Conservation (phyloP, 2,329 filamentous ascomycete genomes). For the Tolypocladium ophioglossoides region DNA sequence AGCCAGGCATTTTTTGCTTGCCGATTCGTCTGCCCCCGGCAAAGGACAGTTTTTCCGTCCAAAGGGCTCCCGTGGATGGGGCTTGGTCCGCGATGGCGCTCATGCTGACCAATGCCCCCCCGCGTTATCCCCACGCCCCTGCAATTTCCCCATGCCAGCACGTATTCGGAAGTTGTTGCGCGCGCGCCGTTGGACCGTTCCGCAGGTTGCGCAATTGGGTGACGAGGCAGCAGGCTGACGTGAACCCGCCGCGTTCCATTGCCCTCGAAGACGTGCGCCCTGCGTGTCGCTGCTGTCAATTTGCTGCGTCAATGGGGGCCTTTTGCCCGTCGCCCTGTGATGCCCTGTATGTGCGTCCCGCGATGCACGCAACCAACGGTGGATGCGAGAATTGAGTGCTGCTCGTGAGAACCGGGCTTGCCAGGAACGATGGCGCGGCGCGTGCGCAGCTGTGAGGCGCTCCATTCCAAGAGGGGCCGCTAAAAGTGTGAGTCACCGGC, state of each 20-base stretch:
- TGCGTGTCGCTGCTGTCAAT: neutral
- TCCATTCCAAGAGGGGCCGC: conserved; percentile 14
- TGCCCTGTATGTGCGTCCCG: neutral
- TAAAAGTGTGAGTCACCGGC: conserved; percentile 24
- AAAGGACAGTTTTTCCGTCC: neutral
- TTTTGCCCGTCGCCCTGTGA: neutral
- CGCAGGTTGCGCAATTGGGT: neutral
- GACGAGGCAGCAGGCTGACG: neutral
- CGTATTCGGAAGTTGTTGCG: neutral
- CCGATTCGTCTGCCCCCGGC: neutral
- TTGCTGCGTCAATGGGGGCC: neutral
- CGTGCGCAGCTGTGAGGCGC: neutral
- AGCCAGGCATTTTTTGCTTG: neutral
- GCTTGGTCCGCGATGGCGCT: neutral
- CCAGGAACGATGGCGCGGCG: neutral
- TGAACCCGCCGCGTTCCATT: neutral
- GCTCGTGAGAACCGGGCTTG: neutral
- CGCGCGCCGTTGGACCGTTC: neutral
- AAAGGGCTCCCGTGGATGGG: neutral
- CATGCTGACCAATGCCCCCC: neutral
- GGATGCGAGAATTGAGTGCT: neutral
- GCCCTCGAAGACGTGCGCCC: neutral
- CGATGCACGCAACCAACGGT: neutral
- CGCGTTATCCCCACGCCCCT: neutral
- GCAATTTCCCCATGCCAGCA: neutral